Evolutionary conservation across 1,284 basidiomycete genomes (phyloP), one percentile per base, ranked within the genome.

Genomic region (Ceratobasidium sp.): DNA sequence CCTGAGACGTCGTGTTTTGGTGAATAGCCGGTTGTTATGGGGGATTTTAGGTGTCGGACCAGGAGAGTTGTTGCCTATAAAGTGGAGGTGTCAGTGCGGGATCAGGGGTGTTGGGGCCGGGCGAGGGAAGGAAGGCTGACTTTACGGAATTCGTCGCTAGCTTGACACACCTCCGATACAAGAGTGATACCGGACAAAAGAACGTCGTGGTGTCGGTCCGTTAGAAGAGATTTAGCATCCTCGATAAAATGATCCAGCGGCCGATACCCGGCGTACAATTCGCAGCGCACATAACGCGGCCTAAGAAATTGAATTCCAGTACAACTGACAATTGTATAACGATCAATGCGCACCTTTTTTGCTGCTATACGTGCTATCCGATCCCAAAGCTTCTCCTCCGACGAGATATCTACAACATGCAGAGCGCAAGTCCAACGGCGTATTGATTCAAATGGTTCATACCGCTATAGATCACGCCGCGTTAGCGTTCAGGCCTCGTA

Each of bases 381-480:
- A 98, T 12, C 97, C 97, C 80, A 99, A 88, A 7, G 89, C 87
- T 99, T 98, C 87, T 99, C 97, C 82, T 99, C 98, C 13, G 97
- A 98, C 10, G 98, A 96, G 81, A 99, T 99, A 84, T 99, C 99
- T 80, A 97, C 98, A 85, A 99, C 0, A 98, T 99, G 84, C 97
- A 99, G 58, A 99, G 90, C 1, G 97, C 97, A 71, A 99, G 90
- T 23, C 98, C 98, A 55, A 99, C 98, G 10, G 96, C 95, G 85
- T 98, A 99, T 95, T 98, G 98, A 86, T 99, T 99, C 13, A 97
- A 94, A 86, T 99, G 97, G 86, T 99, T 99, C 96, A 99, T 97
- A 87, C 99, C 98, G 86, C 97, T 99, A 83, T n/a, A 66, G 61
- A 55, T 79, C 72, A 78, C 61, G 66, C 75, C 28, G 78, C 60